Percentiles rank a stretch among this genome's conserved stretches.
These are phyloP conservation scores for Fusarium euwallaceae DNA, from an alignment of 2,329 filamentous ascomycete genomes.

Conservation along the genomic window DNA sequence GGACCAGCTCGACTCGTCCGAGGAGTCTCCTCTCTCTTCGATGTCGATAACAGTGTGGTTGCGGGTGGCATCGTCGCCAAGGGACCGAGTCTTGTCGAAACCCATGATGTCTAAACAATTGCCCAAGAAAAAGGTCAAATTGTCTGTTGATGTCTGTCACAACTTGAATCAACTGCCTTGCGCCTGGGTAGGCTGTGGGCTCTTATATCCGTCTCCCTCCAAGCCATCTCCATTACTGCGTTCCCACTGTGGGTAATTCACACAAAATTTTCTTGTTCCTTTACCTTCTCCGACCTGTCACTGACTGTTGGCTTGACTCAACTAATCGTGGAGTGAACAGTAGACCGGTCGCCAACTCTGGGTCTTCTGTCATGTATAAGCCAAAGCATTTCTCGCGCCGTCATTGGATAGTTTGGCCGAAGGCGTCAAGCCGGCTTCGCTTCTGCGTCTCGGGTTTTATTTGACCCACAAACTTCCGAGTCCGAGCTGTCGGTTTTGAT, in stretches of 20 bases:
- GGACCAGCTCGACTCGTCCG: conserved; percentile 36
- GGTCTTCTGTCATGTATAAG: conserved; percentile 19
- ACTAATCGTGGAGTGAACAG: neutral
- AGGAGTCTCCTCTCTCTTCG: conserved; percentile 30
- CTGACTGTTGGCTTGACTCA: conserved; percentile 23
- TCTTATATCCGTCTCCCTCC: conserved; percentile 13
- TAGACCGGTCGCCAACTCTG: conserved; percentile 15
- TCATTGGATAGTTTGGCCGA: conserved; percentile 34
- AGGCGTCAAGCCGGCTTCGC: neutral
- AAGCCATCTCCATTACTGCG: conserved; percentile 12
- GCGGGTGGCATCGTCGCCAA: conserved; percentile 15
- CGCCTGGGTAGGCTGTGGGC: neutral
- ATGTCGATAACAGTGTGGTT: conserved; percentile 11
- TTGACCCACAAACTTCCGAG: conserved; percentile 15
- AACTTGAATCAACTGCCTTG: neutral
- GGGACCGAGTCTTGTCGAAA: conserved; percentile 14
- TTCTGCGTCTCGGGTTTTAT: conserved; percentile 6
- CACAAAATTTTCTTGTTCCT: neutral
- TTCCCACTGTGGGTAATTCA: conserved; percentile 28
- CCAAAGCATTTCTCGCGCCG: neutral
- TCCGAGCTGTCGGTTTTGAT: conserved; percentile 1
- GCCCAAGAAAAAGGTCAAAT: neutral
- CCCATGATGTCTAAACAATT: conserved; percentile 22
- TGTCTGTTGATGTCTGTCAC: neutral
- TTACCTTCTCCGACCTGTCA: conserved; percentile 16